Base-by-base conservation (phyloP, 140 eudicot species). In the Cichorium intybus region DNA sequence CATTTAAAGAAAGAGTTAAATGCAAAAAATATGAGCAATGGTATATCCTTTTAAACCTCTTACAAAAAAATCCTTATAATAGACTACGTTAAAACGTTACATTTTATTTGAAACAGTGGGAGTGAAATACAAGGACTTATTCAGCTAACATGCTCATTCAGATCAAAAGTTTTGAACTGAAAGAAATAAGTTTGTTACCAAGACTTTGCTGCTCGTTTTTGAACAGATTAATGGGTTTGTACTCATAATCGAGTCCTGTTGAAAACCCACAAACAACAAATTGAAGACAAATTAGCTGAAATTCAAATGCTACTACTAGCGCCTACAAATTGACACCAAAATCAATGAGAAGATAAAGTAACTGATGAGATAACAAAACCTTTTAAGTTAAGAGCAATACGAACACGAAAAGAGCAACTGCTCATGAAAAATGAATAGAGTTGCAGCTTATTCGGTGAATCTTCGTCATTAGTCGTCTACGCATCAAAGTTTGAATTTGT, bases 351-450 rank as follows among this genome's bases (percentile, higher is more conserved):
- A n/a, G n/a, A n/a, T n/a, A 0, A 21, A 3, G 26, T 47, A 15
- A 58, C 17, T 23, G 24, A 49, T 7, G 0, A 48, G n/a, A 33
- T 2, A 31, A n/a, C 1, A 81, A 11, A 17, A 86, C 97, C 89
- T 84, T 90, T 90, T 20, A 90, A 72, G 66, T 84, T 79, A 65
- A 90, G 93, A 60, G 85, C 95, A 52, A 90, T 86, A 15, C 95
- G 97, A 33, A 90, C 95, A 7, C 95, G 83, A 23, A 64, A 73
- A 72, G 97, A 74, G 58, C 86, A 80, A 43, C 86, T 69, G 63
- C 97, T 90, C 62, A 69, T 22, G 77, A 69, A 81, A 53, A 57
- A 87, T 1, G 91, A 81, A 69, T 86, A 90, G 17, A 86, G 89
- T 68, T 69, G 75, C 82, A 87, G 65, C 82, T 78, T 57, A 26